phyloP scores from a whole-genome alignment of 176 grass and related monocot genomes.

The Calamus simplicifolius region DNA sequence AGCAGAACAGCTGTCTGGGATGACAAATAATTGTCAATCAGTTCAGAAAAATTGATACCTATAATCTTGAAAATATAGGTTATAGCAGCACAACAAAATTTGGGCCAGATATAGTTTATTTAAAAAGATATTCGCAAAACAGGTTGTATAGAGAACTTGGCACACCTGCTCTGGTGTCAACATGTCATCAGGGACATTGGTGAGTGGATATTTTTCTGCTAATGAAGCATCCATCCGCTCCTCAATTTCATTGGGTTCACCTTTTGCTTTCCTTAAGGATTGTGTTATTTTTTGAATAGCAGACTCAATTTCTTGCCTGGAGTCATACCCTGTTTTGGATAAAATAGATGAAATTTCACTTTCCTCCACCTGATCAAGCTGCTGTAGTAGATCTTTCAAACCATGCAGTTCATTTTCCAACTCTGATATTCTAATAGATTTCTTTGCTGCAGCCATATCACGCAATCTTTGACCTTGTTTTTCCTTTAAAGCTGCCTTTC shows the following conservation, averaged over 20 bases:
- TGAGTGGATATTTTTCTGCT: constrained; percentile 80
- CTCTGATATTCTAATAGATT: constrained; percentile 61
- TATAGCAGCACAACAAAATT: too few species aligned
- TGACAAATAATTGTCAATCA: too few species aligned
- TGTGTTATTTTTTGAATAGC: constrained; percentile 51
- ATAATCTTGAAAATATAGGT: too few species aligned
- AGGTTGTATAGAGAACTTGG: neutral
- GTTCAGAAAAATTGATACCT: too few species aligned
- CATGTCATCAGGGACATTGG: constrained; percentile 68
- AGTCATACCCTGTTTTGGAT: constrained; percentile 46
- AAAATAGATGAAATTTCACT: constrained; percentile 52
- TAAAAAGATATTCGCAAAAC: too few species aligned
- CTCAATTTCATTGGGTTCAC: constrained; percentile 57
- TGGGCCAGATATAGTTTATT: too few species aligned
- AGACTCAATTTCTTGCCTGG: constrained; percentile 88
- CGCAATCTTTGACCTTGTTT: constrained; percentile 86
- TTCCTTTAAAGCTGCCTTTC: constrained; percentile 88
- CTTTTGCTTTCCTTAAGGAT: constrained; percentile 83
- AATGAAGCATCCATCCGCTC: constrained; percentile 51
- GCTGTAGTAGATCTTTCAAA: constrained; percentile 57
- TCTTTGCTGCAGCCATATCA: constrained; percentile 88
- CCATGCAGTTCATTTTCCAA: constrained; percentile 59
- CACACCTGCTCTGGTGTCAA: constrained; percentile 77
- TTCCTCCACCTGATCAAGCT: constrained; percentile 72
- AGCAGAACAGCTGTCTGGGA: too few species aligned